Evolutionary conservation across 805 yeast species (phyloP).

Genomic region (Nadsonia fulvescens): DNA sequence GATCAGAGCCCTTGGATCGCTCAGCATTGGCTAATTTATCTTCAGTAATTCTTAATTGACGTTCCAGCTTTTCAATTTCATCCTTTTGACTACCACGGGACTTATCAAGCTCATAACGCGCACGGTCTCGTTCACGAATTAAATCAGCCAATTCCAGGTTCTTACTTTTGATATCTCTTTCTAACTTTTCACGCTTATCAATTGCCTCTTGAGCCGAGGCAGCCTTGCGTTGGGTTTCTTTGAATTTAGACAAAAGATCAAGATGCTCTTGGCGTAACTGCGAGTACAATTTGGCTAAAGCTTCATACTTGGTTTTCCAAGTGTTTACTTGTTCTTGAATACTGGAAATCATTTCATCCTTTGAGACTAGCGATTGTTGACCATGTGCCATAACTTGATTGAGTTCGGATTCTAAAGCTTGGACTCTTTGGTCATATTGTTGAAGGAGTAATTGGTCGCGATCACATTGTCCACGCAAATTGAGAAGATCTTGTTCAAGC

Average conservation of each 20-base stretch:
- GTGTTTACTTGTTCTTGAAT: slow-evolving; percentile 56
- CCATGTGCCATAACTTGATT: slow-evolving; percentile 42
- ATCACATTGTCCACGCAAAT: slow-evolving; percentile 65
- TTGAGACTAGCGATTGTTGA: slow-evolving; percentile 52
- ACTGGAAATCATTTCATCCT: slow-evolving; percentile 50
- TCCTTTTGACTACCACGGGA: slow-evolving; percentile 43
- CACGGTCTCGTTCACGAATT: slow-evolving; percentile 78
- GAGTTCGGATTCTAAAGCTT: slow-evolving; percentile 61
- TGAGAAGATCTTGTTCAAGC: slow-evolving; percentile 61
- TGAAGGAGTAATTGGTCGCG: slow-evolving; percentile 68
- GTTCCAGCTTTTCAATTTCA: slow-evolving; percentile 45
- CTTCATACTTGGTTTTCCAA: slow-evolving; percentile 79
- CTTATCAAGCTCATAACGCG: slow-evolving; percentile 65
- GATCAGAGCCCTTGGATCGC: slow-evolving; percentile 42
- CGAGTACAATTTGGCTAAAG: slow-evolving; percentile 74
- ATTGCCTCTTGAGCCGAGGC: slow-evolving; percentile 81
- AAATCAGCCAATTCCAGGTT: slow-evolving; percentile 77
- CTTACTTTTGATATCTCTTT: slow-evolving; percentile 68
- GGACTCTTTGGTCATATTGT: slow-evolving; percentile 76
- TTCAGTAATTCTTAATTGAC: slow-evolving; percentile 44
- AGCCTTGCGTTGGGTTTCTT: slow-evolving; percentile 70
- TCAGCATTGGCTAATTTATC: slow-evolving; percentile 41
- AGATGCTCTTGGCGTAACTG: slow-evolving; percentile 86
- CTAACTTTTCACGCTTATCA: slow-evolving; percentile 63
- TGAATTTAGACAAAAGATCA: slow-evolving; percentile 56